Evolutionary conservation across 1,139 yeast genomes (phyloP).

Genomic region (Blastobotrys apis): DNA sequence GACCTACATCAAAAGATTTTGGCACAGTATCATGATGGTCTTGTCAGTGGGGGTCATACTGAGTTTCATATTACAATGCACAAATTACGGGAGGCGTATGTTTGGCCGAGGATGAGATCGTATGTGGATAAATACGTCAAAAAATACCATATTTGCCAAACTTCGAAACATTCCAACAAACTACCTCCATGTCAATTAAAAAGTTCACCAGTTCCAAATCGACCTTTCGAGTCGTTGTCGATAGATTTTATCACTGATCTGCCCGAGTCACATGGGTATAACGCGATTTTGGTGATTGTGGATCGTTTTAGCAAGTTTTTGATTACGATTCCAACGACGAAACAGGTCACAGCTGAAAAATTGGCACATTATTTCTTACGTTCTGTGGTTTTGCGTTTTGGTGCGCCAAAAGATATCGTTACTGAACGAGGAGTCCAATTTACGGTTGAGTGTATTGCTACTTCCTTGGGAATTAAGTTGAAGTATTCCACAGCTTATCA

Average conservation of each 20-base stretch:
- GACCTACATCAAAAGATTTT: not conserved
- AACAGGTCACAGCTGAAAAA: not conserved
- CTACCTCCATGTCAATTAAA: too few species aligned
- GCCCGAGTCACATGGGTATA: not conserved
- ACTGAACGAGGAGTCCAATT: not conserved
- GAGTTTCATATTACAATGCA: not conserved
- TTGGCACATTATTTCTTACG: not conserved
- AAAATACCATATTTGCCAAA: too few species aligned
- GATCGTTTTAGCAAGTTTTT: not conserved
- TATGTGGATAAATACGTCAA: not conserved
- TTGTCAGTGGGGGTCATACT: not conserved
- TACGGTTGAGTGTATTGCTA: not conserved
- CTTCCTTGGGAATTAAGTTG: not conserved
- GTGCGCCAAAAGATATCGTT: too few species aligned
- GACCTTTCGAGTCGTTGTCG: too few species aligned
- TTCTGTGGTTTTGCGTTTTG: not conserved
- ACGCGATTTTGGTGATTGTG: slow-evolving; percentile 1
- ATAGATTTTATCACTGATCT: not conserved
- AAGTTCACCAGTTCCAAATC: too few species aligned
- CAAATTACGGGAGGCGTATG: not conserved
- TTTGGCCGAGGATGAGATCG: not conserved
- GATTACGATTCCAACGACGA: not conserved
- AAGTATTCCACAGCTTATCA: slow-evolving; percentile 1
- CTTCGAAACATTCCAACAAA: too few species aligned
- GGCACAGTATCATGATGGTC: not conserved